phyloP scores from a whole-genome alignment of 257 asterid species.

The Rauvolfia tetraphylla region DNA sequence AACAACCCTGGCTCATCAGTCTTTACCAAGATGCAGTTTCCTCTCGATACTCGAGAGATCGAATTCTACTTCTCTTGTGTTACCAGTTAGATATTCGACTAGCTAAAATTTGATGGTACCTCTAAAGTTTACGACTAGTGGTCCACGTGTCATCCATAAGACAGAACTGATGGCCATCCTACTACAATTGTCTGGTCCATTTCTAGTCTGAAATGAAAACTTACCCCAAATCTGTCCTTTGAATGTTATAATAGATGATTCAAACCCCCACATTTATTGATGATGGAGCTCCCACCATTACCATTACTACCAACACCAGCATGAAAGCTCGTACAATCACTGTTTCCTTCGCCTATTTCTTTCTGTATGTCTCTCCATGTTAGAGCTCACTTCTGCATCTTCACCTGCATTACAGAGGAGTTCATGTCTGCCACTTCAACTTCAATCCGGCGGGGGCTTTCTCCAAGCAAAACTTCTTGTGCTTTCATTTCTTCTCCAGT shows the following conservation, averaged over 20 bases:
- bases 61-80: not conserved
- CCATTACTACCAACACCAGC: slow-evolving; percentile 21
- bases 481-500: slow-evolving; percentile 4
- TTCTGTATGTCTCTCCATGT: slow-evolving; percentile 19
- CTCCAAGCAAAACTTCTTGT: slow-evolving; percentile 7
- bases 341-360: slow-evolving; percentile 16
- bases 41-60: not conserved
- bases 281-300: slow-evolving; percentile 42
- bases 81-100: too few species aligned
- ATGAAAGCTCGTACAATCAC: slow-evolving; percentile 17
- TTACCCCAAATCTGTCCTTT: slow-evolving; percentile 41
- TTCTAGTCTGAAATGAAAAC: slow-evolving; percentile 28
- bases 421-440: slow-evolving; percentile 40
- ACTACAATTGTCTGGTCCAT: slow-evolving; percentile 29
- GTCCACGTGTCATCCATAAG: slow-evolving; percentile 43
- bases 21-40: not conserved
- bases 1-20: not conserved
- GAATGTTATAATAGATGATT: slow-evolving; percentile 16
- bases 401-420: slow-evolving; percentile 21
- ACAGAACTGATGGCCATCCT: slow-evolving; percentile 10
- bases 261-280: slow-evolving; percentile 22
- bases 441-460: slow-evolving; percentile 13
- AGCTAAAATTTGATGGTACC: too few species aligned
- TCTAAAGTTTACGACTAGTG: slow-evolving; percentile 6
- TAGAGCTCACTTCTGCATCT: slow-evolving; percentile 1